Percentiles rank a stretch among this genome's conserved stretches.
Evolutionary conservation across 2,329 filamentous ascomycete genomes (phyloP).

Genomic region (Cladosporium sp.): DNA sequence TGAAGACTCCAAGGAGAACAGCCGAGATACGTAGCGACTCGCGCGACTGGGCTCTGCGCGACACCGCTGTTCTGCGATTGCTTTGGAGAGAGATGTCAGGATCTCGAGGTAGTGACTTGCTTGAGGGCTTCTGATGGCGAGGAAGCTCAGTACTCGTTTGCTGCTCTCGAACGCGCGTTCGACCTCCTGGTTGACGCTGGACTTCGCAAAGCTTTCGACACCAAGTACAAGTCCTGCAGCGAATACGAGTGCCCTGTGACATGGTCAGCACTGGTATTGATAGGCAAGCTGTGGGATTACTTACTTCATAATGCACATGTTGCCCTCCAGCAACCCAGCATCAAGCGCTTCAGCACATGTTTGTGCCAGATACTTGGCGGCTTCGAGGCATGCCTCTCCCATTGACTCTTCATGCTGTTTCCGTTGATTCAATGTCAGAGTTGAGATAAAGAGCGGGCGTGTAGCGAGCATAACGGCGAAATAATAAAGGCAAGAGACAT

Average conservation of each 20-base stretch:
- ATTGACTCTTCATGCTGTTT: slow-evolving; percentile 25
- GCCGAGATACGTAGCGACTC: slow-evolving; percentile 1
- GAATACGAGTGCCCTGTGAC: slow-evolving; percentile 46
- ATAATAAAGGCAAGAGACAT: slow-evolving; percentile 56
- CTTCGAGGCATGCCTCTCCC: slow-evolving; percentile 52
- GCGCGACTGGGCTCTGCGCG: background rate
- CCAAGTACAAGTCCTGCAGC: slow-evolving; percentile 55
- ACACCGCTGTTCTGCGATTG: slow-evolving; percentile 15
- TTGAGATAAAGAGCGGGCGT: slow-evolving; percentile 52
- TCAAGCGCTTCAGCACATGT: slow-evolving; percentile 49
- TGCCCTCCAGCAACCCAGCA: slow-evolving; percentile 44
- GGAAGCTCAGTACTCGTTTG: slow-evolving; percentile 45
- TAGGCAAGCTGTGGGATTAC: slow-evolving; percentile 33
- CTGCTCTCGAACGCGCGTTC: slow-evolving; percentile 50
- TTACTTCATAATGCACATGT: slow-evolving; percentile 57
- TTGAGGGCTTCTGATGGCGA: slow-evolving; percentile 50
- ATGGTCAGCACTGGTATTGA: slow-evolving; percentile 27
- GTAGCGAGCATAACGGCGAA: slow-evolving; percentile 56
- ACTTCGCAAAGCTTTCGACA: slow-evolving; percentile 52
- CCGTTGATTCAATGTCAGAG: slow-evolving; percentile 32
- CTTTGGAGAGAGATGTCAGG: slow-evolving; percentile 31
- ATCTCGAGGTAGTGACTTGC: slow-evolving; percentile 57
- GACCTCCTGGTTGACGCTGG: slow-evolving; percentile 42
- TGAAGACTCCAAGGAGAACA: slow-evolving; percentile 5
- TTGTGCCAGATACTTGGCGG: slow-evolving; percentile 53